Evolutionary conservation across 257 asterid genomes (phyloP).

Genomic region (Pogostemon cablin): DNA sequence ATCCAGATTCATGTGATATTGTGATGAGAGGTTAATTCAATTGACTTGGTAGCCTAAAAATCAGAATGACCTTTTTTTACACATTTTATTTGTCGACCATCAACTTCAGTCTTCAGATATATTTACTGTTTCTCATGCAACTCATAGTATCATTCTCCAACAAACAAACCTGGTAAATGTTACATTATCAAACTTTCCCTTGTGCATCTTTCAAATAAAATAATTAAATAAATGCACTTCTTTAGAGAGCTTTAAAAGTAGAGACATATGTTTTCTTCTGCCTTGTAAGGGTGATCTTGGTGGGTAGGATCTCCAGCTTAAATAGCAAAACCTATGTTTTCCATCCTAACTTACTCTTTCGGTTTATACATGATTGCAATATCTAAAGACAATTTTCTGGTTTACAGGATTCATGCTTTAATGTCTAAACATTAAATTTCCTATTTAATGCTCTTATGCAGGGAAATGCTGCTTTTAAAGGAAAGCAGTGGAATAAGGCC

Average conservation of each 20-base stretch:
- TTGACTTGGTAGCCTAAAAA: background rate
- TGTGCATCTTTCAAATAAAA: too few relatives aligned
- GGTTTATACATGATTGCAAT: conserved; percentile 2
- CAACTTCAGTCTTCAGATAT: background rate
- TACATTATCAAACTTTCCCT: too few relatives aligned
- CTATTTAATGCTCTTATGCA: conserved; percentile 32
- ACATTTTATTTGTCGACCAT: background rate
- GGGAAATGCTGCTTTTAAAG: conserved; percentile 97
- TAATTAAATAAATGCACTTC: too few relatives aligned
- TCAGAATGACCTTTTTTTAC: background rate
- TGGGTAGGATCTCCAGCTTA: background rate
- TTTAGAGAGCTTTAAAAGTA: too few relatives aligned
- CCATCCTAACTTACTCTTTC: background rate
- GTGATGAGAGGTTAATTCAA: background rate
- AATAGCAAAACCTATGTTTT: background rate
- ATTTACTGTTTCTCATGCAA: background rate
- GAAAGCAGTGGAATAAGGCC: conserved; percentile 90
- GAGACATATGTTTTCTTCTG: background rate
- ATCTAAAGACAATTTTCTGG: background rate
- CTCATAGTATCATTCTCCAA: background rate
- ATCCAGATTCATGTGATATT: background rate
- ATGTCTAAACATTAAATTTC: background rate
- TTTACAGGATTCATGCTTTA: conserved; percentile 1
- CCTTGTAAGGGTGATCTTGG: background rate
- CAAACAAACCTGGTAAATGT: background rate